Percentiles rank a stretch among this genome's conserved stretches.
Evolutionary conservation across 148 eudicot species (phyloP).

Genomic region (Suaeda aralocaspica): DNA sequence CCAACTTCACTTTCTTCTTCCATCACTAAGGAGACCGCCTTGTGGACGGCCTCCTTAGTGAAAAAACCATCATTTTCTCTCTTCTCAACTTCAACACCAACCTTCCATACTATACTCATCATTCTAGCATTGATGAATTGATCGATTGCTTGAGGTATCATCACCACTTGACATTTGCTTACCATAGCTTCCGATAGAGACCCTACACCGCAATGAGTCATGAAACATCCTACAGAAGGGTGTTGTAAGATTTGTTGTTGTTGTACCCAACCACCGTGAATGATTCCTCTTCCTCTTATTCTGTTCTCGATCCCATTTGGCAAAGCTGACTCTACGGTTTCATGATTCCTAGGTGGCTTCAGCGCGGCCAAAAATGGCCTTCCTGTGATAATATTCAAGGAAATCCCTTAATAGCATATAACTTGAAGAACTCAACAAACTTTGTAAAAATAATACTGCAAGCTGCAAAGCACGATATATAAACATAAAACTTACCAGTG

Average conservation of each 20-base stretch:
- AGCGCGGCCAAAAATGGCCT: slow-evolving; percentile 45
- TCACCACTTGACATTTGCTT: slow-evolving; percentile 26
- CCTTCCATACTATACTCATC: slow-evolving; percentile 20
- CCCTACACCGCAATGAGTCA: slow-evolving; percentile 44
- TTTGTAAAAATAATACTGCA: no score
- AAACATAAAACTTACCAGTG: slow-evolving; percentile 25
- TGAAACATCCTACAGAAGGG: slow-evolving; percentile 43
- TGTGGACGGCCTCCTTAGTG: neutral
- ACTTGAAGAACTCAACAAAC: no score
- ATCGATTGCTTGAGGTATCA: slow-evolving; percentile 34
- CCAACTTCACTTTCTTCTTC: slow-evolving; percentile 18
- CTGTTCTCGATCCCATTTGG: slow-evolving; percentile 39
- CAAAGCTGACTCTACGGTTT: slow-evolving; percentile 35
- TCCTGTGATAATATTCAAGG: neutral
- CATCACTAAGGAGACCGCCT: slow-evolving; percentile 24
- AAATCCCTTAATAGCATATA: no score
- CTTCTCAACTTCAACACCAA: slow-evolving; percentile 23
- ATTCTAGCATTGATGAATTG: slow-evolving; percentile 36
- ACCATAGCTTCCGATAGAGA: slow-evolving; percentile 40
- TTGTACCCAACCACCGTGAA: slow-evolving; percentile 48
- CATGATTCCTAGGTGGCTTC: slow-evolving; percentile 26
- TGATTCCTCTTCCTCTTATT: slow-evolving; percentile 34
- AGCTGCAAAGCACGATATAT: no score
- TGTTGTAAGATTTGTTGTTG: slow-evolving; percentile 39
- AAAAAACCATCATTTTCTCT: slow-evolving; percentile 12